Base-by-base conservation (phyloP, 2,329 filamentous ascomycete species). In the Claviceps maximensis region DNA sequence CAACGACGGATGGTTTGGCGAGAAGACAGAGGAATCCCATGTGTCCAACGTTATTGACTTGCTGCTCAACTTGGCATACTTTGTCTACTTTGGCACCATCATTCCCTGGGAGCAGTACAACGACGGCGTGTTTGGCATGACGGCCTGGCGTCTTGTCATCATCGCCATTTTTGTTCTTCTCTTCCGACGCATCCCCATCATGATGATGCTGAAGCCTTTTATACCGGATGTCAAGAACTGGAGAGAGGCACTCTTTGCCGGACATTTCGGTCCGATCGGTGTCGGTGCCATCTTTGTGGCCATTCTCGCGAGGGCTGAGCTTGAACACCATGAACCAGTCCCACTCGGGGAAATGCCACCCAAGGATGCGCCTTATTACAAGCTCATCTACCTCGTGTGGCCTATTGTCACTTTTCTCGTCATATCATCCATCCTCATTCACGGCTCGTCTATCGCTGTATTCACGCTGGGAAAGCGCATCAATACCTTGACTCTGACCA, bases 31-130 rank as follows among this genome's bases (percentile, higher is more conserved):
- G 66, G 93, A 98, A 69, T 91, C 93, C 0, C 93, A 97, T 67
- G 93, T 98, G 10, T 97, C 91, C 67, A 97, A 98, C 80, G 93
- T 98, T 66, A 98, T 98, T 64, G 93, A 98, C 74, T 71, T 98
- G 67, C 74, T 98, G 56, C 83, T 98, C 73, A 98, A 98, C 69
- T 79, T 98, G 82, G 80, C 91, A 2, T 98, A 97, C 69, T 98
- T 98, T 68, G 93, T 98, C 60, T 98, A 93, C 67, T 86, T 98
- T 58, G 93, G 93, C 51, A 89, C 93, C 52, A 96, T 98, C 67
- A 93, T 98, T 56, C 93, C 93, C 1, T 98, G 93, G 93, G 81
- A 86, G 61, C 83, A 89, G 66, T 98, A 83, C 77, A 95, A 97
- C 72, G 75, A 83, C 55, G 74, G 78, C 1, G 74, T 74, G 0